Evolutionary conservation across 1,284 basidiomycete genomes (phyloP), one percentile per base, ranked within the genome.

Genomic region (Cutaneotrichosporon cutaneum): DNA sequence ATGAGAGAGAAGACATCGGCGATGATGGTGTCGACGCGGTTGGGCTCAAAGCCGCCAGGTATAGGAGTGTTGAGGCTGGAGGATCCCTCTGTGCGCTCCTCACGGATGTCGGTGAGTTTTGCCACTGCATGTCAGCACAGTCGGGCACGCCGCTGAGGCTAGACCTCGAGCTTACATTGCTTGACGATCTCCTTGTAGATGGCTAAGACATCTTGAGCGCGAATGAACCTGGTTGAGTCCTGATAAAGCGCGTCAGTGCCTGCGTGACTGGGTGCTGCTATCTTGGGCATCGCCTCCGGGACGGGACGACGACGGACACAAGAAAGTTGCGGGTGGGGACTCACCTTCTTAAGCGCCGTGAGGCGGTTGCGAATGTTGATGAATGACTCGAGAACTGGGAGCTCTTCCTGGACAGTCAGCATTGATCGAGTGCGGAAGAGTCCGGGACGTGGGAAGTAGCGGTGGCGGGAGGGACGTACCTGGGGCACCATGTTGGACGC

Each of bases 121-220:
- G 90, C 94, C 62, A 98, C 94, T 95, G 76, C 10, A n/a, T 68
- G 39, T 42, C 16, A 42, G 39, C 51, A 60, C 48, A 33, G 56
- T 10, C 18, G 24, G 7, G 27, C 48, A 16, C n/a, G n/a, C 13
- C 30, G 27, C 42, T 45, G 52, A 26, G 24, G 33, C 48, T 32
- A 52, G 54, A 54, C 48, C 45, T 47, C 42, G 47, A 42, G 22
- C 78, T 59, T 53, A 92, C 94, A 89, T 85, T 98, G 94, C 78
- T 95, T 94, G 67, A 98, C 90, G 66, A 96, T 91, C 8, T 89
- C 86, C 70, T 93, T 90, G 83, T 98, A 98, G 67, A 98, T 87
- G 51, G 87, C 85, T 78, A 96, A 90, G 60, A 99, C 95, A 83
- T 95, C 95, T 68, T 90, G 88, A 3, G 92, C 85, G 72, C 94